Base-by-base conservation (phyloP, 2,329 filamentous ascomycete species). In the Colletotrichum sp. region DNA sequence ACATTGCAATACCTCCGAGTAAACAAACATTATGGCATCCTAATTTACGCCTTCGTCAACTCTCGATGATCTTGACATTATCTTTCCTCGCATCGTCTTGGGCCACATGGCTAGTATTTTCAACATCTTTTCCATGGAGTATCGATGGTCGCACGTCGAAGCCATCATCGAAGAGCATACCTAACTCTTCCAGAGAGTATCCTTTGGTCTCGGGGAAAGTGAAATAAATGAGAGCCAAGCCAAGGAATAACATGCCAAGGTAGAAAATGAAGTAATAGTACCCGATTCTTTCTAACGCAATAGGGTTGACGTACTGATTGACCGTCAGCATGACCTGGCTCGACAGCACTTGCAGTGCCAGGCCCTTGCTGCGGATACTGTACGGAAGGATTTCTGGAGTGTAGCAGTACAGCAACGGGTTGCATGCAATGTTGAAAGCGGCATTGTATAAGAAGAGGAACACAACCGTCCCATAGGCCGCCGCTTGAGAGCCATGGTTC, bases 191-290 rank as follows among this genome's bases (percentile, higher is more conserved):
- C 83, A 89, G 77, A 84, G 86, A 77, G 73, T 85, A 76, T 0
- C 79, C 79, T 32, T 80, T 81, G 1, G 81, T 81, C 24, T 83
- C 81, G 0, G 80, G 81, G 70, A 81, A 82, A 75, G 78, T 80
- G 52, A 81, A 81, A 24, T 81, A 83, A 10, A 82, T 81, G 16
- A 79, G 77, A 0, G 62, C 58, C 14, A 38, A 28, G 18, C 59
- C 68, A 16, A 43, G 14, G 0, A 73, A 77, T 18, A 84, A 78
- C 1, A 81, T 79, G 0, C 79, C 83, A 26, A 85, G 84, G 78
- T 85, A 87, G 12, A 87, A 84, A 13, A 87, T 84, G 70, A 87
- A 88, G 69, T 85, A 87, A 74, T 83, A 85, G 86, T 86, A 88
- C 0, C 76, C 78, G 38, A 87, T 84, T 0, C 79, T 78, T 0